Base-by-base conservation (phyloP, 495 filamentous ascomycete species). In the Aspergillus kassunensis region DNA sequence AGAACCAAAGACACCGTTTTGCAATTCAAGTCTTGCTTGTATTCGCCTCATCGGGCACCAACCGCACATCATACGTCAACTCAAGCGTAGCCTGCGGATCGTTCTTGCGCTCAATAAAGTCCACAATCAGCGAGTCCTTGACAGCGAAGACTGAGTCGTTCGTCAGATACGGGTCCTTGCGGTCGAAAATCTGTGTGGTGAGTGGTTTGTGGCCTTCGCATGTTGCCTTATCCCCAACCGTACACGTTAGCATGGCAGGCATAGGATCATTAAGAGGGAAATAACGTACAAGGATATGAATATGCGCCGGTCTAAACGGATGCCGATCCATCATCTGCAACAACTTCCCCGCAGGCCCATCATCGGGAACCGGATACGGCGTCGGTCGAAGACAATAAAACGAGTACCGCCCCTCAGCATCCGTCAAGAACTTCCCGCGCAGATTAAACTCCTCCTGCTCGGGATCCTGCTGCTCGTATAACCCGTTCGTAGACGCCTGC, bases 261-360 rank as follows among this genome's bases (percentile, higher is more conserved):
- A n/a, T n/a, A n/a, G n/a, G n/a, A n/a, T n/a, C n/a, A n/a, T n/a
- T n/a, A n/a, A 33, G 20, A 12, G 23, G 4, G 27, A 39, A 25
- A 18, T 2, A 33, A 54, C 79, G 64, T 68, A 86, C 84, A 70
- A 91, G 84, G 56, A 92, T 86, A 67, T 95, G 89, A 56, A 95
- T 90, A 62, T 92, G 88, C 31, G 86, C 89, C 29, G 89, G 89
- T 21, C 89, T 75, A 75, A 85, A 88, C n/a, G 88, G 86, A 67
- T 91, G 83, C 15, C 85, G 73, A 55, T 89, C 85, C 54, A 89
- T 76, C 43, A 86, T 55, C 36, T 72, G 49, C 11, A 78, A 63
- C 12, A 78, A 49, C 60, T 72, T 73, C 3, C 74, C 75, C 15
- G 65, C 70, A 7, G 73, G 75, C n/a, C 72, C 88, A 63, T 90